Percentiles rank a stretch among this genome's conserved stretches.
phyloP scores from a whole-genome alignment of 352 stramenopile species.

The Globisporangium alternatum region DNA sequence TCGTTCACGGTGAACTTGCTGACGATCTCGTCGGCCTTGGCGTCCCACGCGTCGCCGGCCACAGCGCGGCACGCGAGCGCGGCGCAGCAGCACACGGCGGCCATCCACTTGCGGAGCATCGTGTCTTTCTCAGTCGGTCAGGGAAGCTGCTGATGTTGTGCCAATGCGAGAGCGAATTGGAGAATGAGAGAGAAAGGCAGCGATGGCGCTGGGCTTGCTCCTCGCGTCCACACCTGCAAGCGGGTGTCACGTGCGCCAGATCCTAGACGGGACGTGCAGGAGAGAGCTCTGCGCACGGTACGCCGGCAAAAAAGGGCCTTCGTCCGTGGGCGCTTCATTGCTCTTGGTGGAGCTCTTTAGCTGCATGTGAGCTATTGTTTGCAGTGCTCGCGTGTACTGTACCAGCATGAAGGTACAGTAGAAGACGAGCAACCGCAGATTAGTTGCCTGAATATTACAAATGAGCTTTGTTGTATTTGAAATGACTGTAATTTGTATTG shows the following conservation, averaged over 20 bases:
- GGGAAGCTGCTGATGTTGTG: background rate
- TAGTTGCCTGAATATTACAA: no score
- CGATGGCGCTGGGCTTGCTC: background rate
- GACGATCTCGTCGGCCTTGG: conserved; percentile 49
- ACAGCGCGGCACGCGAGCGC: conserved; percentile 24
- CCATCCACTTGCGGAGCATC: conserved; percentile 26
- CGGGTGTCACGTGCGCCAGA: no score
- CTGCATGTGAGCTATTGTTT: background rate
- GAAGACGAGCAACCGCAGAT: background rate
- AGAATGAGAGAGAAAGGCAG: conserved; percentile 3
- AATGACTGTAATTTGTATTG: no score
- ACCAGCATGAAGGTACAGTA: background rate
- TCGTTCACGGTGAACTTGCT: conserved; percentile 50
- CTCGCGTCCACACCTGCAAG: background rate
- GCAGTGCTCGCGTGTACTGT: background rate
- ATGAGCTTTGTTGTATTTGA: no score
- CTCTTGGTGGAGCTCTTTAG: background rate
- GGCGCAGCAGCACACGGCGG: conserved; percentile 26
- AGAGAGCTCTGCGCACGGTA: no score
- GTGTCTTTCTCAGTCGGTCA: background rate
- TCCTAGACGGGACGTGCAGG: no score
- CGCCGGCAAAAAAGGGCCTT: no score
- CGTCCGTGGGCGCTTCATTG: no score
- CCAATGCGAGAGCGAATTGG: conserved; percentile 10
- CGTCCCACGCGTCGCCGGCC: conserved; percentile 28